Conservation (phyloP, 306 rosid species). For the Glycyrrhiza uralensis region DNA sequence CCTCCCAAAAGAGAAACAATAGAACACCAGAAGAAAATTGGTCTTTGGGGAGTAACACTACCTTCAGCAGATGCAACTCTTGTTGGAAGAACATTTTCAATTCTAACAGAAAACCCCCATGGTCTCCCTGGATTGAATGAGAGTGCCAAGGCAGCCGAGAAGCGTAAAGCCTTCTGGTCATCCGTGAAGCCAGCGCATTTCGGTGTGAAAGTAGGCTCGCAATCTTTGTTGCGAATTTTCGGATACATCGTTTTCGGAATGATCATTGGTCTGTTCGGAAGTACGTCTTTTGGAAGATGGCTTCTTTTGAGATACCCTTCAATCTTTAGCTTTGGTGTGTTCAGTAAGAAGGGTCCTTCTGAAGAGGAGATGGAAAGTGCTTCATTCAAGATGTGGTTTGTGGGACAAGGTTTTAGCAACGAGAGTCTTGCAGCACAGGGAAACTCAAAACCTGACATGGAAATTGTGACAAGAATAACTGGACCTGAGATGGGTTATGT, state of each 20-base stretch:
- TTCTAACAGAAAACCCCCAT: conserved; percentile 54
- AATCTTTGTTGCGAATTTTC: conserved; percentile 49
- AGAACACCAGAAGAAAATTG: conserved; percentile 68
- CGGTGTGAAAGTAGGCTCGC: conserved; percentile 67
- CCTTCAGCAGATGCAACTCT: conserved; percentile 79
- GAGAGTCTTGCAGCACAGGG: conserved; percentile 34
- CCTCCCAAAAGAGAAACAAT: conserved; percentile 49
- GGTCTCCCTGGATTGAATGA: conserved; percentile 76
- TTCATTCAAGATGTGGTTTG: conserved; percentile 87
- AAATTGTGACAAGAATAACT: conserved; percentile 71
- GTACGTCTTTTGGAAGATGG: conserved; percentile 56
- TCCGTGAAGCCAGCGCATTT: conserved; percentile 73
- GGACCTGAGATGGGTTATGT: conserved; percentile 90
- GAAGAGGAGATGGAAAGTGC: conserved; percentile 75
- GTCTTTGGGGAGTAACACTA: conserved; percentile 65
- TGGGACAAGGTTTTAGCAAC: conserved; percentile 64
- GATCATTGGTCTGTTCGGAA: conserved; percentile 63
- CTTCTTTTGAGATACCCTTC: conserved; percentile 81
- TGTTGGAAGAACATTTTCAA: conserved; percentile 65
- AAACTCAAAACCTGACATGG: conserved; percentile 60
- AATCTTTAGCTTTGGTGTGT: conserved; percentile 67
- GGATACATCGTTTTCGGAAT: conserved; percentile 41
- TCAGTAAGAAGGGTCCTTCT: conserved; percentile 72
- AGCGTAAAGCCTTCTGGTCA: conserved; percentile 69
- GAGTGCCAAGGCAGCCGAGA: conserved; percentile 41